These are phyloP conservation scores for Blastobotrys ciferrii DNA, from an alignment of 1,139 yeast genomes.

Conservation along the genomic window DNA sequence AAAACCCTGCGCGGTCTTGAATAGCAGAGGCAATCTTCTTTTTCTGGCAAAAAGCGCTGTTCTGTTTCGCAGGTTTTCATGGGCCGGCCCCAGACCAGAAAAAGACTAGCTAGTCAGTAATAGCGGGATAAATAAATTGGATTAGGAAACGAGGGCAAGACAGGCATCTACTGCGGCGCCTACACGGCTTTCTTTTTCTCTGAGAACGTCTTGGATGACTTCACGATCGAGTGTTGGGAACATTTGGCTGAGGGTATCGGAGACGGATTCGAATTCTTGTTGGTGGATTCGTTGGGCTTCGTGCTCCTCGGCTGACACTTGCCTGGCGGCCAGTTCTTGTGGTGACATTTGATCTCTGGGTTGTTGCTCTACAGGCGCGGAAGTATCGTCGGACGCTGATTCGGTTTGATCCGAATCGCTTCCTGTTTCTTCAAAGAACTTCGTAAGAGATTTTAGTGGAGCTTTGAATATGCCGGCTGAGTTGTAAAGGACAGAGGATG, in stretches of 20 bases:
- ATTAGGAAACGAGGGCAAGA: conserved; percentile 27
- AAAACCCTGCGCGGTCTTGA: no score
- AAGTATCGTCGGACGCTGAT: background rate
- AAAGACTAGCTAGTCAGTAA: no score
- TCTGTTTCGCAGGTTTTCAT: no score
- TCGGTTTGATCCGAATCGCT: conserved; percentile 2
- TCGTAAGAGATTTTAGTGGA: conserved; percentile 36
- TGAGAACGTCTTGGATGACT: conserved; percentile 67
- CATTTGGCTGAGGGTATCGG: conserved; percentile 58
- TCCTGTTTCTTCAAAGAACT: conserved; percentile 34
- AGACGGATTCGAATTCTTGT: conserved; percentile 44
- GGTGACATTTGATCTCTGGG: conserved; percentile 22
- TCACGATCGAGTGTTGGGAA: conserved; percentile 73
- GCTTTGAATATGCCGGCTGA: conserved; percentile 40
- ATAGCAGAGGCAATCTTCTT: no score
- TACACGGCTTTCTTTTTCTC: conserved; percentile 63
- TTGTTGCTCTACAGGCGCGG: conserved; percentile 5
- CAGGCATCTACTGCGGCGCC: conserved; percentile 76
- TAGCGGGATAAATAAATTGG: background rate
- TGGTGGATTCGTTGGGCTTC: conserved; percentile 38
- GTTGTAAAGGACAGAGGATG: conserved; percentile 37
- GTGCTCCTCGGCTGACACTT: conserved; percentile 40
- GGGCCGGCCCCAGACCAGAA: no score
- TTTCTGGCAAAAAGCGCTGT: no score
- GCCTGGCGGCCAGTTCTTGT: conserved; percentile 40